Conservation (phyloP, 106 monocot genomes). For the Phalaenopsis aphrodite region DNA sequence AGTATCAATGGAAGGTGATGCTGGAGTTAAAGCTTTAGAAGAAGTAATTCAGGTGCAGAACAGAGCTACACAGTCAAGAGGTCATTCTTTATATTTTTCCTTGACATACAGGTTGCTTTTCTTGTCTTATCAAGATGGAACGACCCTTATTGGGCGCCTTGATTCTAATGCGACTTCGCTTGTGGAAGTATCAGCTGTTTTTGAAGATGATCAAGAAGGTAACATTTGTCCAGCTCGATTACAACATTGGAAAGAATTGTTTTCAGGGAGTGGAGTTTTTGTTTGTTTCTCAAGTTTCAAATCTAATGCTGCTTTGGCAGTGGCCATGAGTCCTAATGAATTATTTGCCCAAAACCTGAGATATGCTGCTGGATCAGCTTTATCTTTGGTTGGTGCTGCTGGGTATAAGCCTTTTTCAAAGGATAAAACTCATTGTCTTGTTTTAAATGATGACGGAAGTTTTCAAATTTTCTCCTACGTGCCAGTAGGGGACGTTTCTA, state of each 20-base stretch:
- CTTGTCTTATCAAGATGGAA: constrained; percentile 86
- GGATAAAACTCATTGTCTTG: constrained; percentile 75
- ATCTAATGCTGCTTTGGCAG: constrained; percentile 55
- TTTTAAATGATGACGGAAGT: constrained; percentile 94
- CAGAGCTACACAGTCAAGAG: constrained; percentile 36
- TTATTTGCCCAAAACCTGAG: constrained; percentile 73
- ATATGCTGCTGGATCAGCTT: constrained; percentile 59
- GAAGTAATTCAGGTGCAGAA: constrained; percentile 47
- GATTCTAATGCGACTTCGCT: constrained; percentile 50
- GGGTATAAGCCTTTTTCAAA: constrained; percentile 90
- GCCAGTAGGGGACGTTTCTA: constrained; percentile 29
- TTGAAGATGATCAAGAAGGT: constrained; percentile 72
- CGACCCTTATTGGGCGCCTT: constrained; percentile 61
- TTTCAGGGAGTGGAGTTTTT: constrained; percentile 70
- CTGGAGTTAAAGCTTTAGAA: constrained; percentile 66
- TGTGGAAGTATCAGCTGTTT: constrained; percentile 49
- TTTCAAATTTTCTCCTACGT: constrained; percentile 79
- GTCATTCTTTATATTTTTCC: constrained; percentile 72
- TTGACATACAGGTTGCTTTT: constrained; percentile 71
- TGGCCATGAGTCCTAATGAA: constrained; percentile 42
- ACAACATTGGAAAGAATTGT: constrained; percentile 86
- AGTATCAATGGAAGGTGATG: constrained; percentile 68
- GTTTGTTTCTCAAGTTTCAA: constrained; percentile 64
- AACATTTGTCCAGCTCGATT: constrained; percentile 59
- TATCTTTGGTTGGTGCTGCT: constrained; percentile 76